These are phyloP conservation scores for Acanthamoeba royreba DNA, from an alignment of 208 protist genomes.

Conservation along the genomic window DNA sequence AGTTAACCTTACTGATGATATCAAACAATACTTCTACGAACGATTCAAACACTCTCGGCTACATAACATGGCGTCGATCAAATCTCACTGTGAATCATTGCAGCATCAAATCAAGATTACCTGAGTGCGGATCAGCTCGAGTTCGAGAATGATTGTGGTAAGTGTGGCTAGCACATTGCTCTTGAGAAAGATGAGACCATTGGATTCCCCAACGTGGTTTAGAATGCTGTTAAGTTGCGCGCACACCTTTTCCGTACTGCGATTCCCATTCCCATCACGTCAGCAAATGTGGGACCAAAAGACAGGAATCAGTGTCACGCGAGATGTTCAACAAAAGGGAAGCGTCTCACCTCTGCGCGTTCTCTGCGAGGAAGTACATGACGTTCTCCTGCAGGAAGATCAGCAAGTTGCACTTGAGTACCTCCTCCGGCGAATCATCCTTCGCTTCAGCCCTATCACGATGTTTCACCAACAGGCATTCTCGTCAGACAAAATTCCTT, in stretches of 20 bases:
- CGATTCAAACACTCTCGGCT: constrained; percentile 6
- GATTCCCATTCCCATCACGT: neutral
- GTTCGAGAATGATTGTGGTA: constrained; percentile 33
- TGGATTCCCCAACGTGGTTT: neutral
- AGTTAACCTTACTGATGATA: constrained; percentile 5
- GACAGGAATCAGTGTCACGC: neutral
- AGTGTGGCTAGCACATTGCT: constrained; percentile 29
- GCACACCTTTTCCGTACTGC: constrained; percentile 14
- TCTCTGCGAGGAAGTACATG: neutral
- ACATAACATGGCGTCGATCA: neutral
- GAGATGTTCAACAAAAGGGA: neutral
- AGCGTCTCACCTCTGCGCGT: neutral
- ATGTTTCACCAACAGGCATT: no score
- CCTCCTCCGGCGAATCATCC: constrained; percentile 7
- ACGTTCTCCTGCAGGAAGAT: constrained; percentile 45
- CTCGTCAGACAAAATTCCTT: no score
- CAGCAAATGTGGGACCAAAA: neutral
- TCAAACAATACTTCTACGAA: constrained; percentile 26
- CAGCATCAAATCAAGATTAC: neutral
- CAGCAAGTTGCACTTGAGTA: constrained; percentile 29
- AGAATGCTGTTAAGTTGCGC: neutral
- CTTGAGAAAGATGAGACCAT: neutral
- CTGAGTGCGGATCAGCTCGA: constrained; percentile 28
- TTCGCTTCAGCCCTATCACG: neutral
- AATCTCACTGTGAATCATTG: neutral